Conservation (phyloP, 495 filamentous ascomycete genomes). For the Penicillium flavigenum region DNA sequence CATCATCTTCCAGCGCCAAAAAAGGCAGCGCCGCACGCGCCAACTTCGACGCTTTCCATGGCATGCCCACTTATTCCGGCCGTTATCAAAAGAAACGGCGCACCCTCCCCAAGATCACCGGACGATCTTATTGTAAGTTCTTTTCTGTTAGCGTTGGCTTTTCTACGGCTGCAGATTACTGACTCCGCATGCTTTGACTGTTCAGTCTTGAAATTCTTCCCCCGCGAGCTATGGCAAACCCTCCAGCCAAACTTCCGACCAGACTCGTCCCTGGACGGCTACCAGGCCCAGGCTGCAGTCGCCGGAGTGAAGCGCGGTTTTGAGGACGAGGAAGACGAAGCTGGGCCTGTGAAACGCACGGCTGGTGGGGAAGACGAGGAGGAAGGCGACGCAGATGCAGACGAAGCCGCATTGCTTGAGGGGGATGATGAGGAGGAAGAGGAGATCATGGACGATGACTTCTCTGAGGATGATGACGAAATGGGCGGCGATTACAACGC, state of each 20-base stretch:
- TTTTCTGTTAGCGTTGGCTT: too few species aligned
- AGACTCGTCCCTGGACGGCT: conserved; percentile 37
- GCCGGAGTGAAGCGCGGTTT: conserved; percentile 41
- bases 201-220: conserved; percentile 56
- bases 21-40: conserved; percentile 40
- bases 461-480: conserved; percentile 56
- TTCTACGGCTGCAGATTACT: conserved; percentile 4
- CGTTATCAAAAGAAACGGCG: conserved; percentile 56
- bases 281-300: conserved; percentile 20
- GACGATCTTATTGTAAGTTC: conserved; percentile 50
- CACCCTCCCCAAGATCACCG: conserved; percentile 49
- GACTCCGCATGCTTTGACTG: conserved; percentile 1
- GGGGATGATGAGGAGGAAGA: conserved; percentile 51
- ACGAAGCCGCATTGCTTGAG: conserved; percentile 40
- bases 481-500: conserved; percentile 63
- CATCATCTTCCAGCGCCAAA: conserved; percentile 42
- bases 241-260: conserved; percentile 50
- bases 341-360: conserved; percentile 28
- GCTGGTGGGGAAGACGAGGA: conserved; percentile 39
- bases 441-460: conserved; percentile 57
- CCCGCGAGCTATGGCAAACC: conserved; percentile 52
- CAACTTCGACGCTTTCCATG: conserved; percentile 57
- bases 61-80: conserved; percentile 58
- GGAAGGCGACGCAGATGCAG: conserved; percentile 32
- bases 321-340: conserved; percentile 50